Percentiles rank a stretch among this genome's conserved stretches.
These are phyloP conservation scores for Lodderomyces beijingensis DNA, from an alignment of 1,139 yeast genomes.

Conservation along the genomic window DNA sequence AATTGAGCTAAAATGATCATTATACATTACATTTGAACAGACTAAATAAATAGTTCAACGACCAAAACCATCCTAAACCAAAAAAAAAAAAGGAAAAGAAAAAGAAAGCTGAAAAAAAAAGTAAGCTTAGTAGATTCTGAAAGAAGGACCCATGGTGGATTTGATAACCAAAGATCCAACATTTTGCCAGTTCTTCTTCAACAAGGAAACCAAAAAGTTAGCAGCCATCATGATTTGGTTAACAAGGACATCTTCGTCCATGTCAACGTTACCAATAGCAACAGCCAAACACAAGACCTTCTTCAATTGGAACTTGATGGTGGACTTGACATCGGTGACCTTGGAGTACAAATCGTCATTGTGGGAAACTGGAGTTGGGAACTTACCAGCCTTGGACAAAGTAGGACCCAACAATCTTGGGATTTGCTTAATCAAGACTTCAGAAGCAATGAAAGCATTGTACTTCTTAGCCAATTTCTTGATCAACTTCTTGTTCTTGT, in stretches of 20 bases:
- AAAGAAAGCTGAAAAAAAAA: too few species aligned
- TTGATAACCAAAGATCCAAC: constrained; percentile 99
- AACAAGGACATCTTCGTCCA: constrained; percentile 95
- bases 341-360: constrained; percentile 94
- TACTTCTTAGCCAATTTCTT: constrained; percentile 99
- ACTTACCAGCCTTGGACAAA: constrained; percentile 99
- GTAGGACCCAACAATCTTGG: constrained; percentile 99
- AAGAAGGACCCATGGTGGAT: constrained; percentile 99
- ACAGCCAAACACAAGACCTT: constrained; percentile 87
- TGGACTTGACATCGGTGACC: constrained; percentile 97
- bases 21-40: constrained; percentile 2
- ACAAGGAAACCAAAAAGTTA: constrained; percentile 98
- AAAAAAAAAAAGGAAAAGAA: too few species aligned
- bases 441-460: constrained; percentile 99
- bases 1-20: too few species aligned
- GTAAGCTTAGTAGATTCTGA: constrained; percentile 87
- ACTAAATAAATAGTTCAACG: constrained; percentile 1
- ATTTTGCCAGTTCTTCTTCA: constrained; percentile 99
- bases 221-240: constrained; percentile 99
- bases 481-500: constrained; percentile 99
- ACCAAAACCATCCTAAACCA: too few species aligned
- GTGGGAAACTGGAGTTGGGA: constrained; percentile 99
- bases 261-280: constrained; percentile 98
- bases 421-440: constrained; percentile 98
- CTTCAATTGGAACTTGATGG: constrained; percentile 99